Conservation (phyloP, 163 green algal species). For the Coccomyxa subellipsoidea region DNA sequence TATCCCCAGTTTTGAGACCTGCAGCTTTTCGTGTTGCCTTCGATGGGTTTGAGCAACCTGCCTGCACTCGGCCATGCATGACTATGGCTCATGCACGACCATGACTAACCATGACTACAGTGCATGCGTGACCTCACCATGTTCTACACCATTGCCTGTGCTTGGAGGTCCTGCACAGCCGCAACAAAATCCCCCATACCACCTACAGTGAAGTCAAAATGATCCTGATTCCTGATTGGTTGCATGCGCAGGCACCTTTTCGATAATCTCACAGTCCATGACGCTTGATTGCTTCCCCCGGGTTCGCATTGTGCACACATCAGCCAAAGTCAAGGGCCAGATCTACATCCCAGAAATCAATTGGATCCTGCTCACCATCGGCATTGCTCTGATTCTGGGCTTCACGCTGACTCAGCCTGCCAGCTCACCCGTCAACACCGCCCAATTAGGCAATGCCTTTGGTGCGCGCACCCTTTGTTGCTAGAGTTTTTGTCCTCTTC, state of each 20-base stretch:
- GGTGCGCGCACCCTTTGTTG: slow-evolving; percentile 16
- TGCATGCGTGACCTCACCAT: no score
- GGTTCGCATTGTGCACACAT: slow-evolving; percentile 48
- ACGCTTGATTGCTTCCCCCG: slow-evolving; percentile 53
- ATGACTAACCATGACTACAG: no score
- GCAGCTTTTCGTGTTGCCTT: no score
- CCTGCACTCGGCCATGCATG: no score
- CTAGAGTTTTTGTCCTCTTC: no score
- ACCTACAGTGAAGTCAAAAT: no score
- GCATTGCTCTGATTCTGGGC: slow-evolving; percentile 30
- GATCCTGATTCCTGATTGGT: not conserved
- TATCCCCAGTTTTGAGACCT: no score
- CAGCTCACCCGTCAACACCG: slow-evolving; percentile 22
- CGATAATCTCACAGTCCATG: slow-evolving; percentile 53
- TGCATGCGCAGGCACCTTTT: slow-evolving; percentile 41
- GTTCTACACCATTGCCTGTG: no score
- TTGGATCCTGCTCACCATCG: slow-evolving; percentile 3
- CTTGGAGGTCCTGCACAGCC: no score
- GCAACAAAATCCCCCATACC: no score
- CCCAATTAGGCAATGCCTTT: slow-evolving; percentile 48
- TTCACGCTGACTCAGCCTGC: slow-evolving; percentile 25
- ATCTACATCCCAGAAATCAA: slow-evolving; percentile 20
- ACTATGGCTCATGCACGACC: no score
- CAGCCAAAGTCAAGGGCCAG: not conserved
- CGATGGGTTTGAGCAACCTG: no score